phyloP scores from a whole-genome alignment of 768 basidiomycete species.

The Leccinum aurantiacum region DNA sequence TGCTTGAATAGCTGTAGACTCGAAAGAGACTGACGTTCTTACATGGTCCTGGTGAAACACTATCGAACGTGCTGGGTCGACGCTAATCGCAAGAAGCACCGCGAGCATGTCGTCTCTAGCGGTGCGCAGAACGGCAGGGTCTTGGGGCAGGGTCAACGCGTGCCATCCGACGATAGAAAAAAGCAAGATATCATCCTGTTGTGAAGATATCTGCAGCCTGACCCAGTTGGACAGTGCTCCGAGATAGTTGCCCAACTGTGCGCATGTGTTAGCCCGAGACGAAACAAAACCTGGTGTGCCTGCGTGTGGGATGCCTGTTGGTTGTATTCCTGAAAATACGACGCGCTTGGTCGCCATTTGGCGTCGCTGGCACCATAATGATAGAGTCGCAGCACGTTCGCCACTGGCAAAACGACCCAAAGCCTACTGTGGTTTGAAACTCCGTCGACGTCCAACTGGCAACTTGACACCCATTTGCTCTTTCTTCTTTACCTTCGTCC shows the following conservation, averaged over 20 bases:
- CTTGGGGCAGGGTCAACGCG: constrained; percentile 88
- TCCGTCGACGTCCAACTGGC: constrained; percentile 15
- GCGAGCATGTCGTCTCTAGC: constrained; percentile 83
- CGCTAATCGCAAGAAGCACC: constrained; percentile 77
- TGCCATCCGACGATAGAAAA: constrained; percentile 95
- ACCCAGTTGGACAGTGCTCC: constrained; percentile 93
- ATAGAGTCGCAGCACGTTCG: background rate
- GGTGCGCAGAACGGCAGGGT: constrained; percentile 58
- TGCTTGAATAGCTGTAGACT: background rate
- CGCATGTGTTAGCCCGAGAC: background rate
- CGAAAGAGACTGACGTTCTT: constrained; percentile 3
- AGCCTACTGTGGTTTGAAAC: constrained; percentile 33
- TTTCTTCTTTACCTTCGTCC: constrained; percentile 1
- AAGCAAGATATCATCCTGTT: constrained; percentile 60
- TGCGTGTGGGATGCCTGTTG: constrained; percentile 90
- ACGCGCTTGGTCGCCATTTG: constrained; percentile 34
- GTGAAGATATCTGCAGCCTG: constrained; percentile 62
- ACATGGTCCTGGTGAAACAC: constrained; percentile 92
- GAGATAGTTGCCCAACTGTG: constrained; percentile 88
- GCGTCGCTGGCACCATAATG: constrained; percentile 7
- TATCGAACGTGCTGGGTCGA: constrained; percentile 72
- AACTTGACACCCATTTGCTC: too few species aligned
- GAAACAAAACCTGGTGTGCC: constrained; percentile 16
- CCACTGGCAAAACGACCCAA: constrained; percentile 8
- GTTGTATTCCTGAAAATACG: constrained; percentile 91